These are phyloP conservation scores for Colletotrichum siamense DNA, from an alignment of 2,329 filamentous ascomycete species.

Conservation along the genomic window DNA sequence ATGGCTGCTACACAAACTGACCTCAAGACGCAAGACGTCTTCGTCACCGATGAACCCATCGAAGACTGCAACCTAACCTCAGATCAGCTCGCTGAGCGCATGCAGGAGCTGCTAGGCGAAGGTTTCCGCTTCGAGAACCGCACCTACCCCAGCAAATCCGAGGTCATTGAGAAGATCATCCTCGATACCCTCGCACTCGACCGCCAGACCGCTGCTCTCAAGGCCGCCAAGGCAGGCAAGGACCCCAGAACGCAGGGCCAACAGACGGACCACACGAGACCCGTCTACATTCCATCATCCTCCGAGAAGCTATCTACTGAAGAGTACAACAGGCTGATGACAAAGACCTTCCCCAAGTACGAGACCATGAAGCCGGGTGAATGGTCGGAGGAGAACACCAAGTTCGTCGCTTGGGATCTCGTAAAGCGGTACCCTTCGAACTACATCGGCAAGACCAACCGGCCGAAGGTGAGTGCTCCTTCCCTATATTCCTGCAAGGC, in stretches of 20 bases:
- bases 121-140: background rate
- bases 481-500: background rate
- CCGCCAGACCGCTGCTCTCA: background rate
- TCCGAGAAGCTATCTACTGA: background rate
- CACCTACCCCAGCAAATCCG: background rate
- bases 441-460: conserved; percentile 62
- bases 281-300: background rate
- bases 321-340: conserved; percentile 5
- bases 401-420: conserved; percentile 57
- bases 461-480: conserved; percentile 44
- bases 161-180: background rate
- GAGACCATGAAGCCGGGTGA: conserved; percentile 8
- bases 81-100: background rate
- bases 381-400: conserved; percentile 29
- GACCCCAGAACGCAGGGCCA: background rate
- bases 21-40: background rate
- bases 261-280: background rate
- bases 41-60: background rate
- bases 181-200: conserved; percentile 7
- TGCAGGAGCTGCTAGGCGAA: background rate
- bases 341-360: conserved; percentile 11
- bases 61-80: background rate
- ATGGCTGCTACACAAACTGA: background rate
- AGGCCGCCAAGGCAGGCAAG: background rate
- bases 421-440: conserved; percentile 63